Conservation (phyloP, 305 asterid genomes). For the Fraxinus sp. region DNA sequence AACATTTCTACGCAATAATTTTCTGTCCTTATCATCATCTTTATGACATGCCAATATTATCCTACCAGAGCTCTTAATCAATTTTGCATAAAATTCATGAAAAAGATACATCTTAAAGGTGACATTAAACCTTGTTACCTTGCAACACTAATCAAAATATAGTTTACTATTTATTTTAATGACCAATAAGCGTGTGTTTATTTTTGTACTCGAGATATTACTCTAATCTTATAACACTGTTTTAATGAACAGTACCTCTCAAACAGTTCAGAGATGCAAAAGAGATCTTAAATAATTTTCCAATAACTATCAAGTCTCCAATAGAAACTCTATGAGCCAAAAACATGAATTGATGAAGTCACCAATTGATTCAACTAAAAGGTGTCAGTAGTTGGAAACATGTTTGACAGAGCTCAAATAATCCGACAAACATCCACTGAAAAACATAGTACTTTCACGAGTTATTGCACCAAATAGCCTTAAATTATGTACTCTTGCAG, state of each 20-base stretch:
- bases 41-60: neutral
- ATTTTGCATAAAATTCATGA: neutral
- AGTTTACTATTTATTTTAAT: neutral
- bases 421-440: slow-evolving; percentile 6
- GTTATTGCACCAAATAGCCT: neutral
- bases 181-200: neutral
- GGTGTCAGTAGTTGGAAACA: neutral
- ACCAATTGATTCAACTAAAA: neutral
- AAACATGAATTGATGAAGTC: neutral
- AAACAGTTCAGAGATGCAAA: neutral
- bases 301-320: neutral
- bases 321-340: neutral
- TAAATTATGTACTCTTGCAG: neutral
- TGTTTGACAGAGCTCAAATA: neutral
- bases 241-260: neutral
- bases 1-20: neutral
- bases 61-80: neutral
- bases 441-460: neutral
- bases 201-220: neutral
- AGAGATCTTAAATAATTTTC: neutral
- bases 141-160: neutral
- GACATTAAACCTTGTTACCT: neutral
- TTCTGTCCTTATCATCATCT: neutral
- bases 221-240: neutral
- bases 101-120: neutral